Evolutionary conservation across 768 basidiomycete species (phyloP).

Genomic region (Phylloporus arenicola): DNA sequence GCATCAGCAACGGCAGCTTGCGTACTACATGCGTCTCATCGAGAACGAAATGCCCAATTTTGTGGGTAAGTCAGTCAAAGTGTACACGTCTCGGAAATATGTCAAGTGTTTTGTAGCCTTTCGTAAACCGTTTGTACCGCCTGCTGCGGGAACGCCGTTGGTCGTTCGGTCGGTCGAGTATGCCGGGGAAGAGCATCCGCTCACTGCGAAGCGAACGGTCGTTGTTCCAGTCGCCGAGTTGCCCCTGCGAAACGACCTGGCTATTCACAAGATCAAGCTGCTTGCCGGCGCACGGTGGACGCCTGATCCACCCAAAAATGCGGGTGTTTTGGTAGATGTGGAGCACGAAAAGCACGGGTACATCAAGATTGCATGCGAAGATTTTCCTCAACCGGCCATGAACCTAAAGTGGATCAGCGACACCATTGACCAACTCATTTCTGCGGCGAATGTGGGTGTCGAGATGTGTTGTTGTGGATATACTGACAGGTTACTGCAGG

Average conservation of each 20-base stretch:
- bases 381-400: constrained; percentile 75
- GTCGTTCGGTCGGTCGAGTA: constrained; percentile 73
- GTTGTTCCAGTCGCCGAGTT: constrained; percentile 72
- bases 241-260: constrained; percentile 56
- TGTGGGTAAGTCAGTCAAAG: constrained; percentile 52
- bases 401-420: constrained; percentile 96
- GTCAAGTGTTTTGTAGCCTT: constrained; percentile 47
- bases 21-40: constrained; percentile 79
- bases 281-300: constrained; percentile 89
- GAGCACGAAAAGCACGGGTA: constrained; percentile 63
- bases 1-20: constrained; percentile 63
- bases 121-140: constrained; percentile 74
- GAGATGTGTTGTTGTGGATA: constrained; percentile 2
- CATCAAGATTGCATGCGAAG: constrained; percentile 88
- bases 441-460: constrained; percentile 77
- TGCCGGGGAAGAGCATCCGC: constrained; percentile 72
- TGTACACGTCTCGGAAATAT: constrained; percentile 6
- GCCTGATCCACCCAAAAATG: constrained; percentile 62
- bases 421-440: constrained; percentile 67
- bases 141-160: constrained; percentile 51
- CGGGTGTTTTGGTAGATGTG: constrained; percentile 45
- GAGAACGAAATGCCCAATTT: constrained; percentile 87
- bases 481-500: constrained; percentile 19
- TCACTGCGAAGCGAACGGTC: constrained; percentile 61
- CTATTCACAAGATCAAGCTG: constrained; percentile 80